These are phyloP conservation scores for Helianthus tuberosus DNA, from an alignment of 129 eudicot species.

Conservation along the genomic window DNA sequence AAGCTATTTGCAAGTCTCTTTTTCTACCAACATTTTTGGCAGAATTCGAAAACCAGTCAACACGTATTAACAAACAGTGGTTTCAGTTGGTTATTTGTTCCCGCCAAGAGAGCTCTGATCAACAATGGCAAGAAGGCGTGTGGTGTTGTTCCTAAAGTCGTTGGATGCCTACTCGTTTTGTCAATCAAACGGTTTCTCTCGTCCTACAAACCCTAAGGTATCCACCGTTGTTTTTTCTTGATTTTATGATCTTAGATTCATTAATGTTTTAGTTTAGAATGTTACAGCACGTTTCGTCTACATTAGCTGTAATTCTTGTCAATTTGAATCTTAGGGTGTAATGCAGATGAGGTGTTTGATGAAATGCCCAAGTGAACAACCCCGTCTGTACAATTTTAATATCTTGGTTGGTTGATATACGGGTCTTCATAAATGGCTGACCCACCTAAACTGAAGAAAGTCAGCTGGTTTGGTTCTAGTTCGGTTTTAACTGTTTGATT, in stretches of 20 bases:
- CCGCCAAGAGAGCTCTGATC: constrained; percentile 31
- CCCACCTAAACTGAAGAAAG: too few relatives aligned
- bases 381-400: neutral
- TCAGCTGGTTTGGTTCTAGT: too few relatives aligned
- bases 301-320: neutral
- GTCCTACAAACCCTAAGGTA: constrained; percentile 53
- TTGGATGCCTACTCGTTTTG: constrained; percentile 50
- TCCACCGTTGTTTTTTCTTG: neutral
- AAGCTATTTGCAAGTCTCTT: neutral
- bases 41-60: constrained; percentile 5
- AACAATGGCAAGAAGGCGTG: constrained; percentile 59
- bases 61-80: constrained; percentile 12
- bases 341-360: constrained; percentile 47
- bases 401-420: too few relatives aligned
- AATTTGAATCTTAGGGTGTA: neutral
- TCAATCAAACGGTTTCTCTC: constrained; percentile 20
- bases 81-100: constrained; percentile 4
- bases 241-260: neutral
- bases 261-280: neutral
- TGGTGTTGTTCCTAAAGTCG: constrained; percentile 70
- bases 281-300: neutral
- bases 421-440: too few relatives aligned
- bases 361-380: constrained; percentile 29
- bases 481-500: too few relatives aligned
- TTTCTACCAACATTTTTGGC: neutral